These are phyloP conservation scores for Wickerhamiella lipophila DNA, from an alignment of 805 yeast species.

Conservation along the genomic window DNA sequence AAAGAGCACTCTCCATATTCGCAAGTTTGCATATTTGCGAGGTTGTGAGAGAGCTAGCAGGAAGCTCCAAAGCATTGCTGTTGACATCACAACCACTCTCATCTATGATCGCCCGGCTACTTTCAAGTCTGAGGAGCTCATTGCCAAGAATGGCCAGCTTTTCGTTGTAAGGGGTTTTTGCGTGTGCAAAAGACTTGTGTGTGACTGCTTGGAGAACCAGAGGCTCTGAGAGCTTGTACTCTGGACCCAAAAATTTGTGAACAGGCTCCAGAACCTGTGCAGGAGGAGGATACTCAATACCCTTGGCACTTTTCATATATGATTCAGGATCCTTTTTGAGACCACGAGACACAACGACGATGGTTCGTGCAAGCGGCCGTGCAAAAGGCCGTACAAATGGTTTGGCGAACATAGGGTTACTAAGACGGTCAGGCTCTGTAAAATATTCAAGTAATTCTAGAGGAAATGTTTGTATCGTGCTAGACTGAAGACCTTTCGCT, in stretches of 20 bases:
- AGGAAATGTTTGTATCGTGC: too few species aligned
- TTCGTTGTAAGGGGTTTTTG: constrained; percentile 79
- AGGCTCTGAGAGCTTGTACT: constrained; percentile 45
- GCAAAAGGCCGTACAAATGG: neutral
- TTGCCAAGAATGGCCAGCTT: constrained; percentile 55
- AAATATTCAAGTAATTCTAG: neutral
- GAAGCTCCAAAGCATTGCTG: constrained; percentile 22
- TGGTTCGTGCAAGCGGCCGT: constrained; percentile 1
- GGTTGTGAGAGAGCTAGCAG: constrained; percentile 23
- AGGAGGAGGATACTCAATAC: constrained; percentile 41
- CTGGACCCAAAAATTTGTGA: constrained; percentile 38
- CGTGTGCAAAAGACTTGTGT: constrained; percentile 91
- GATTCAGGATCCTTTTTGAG: constrained; percentile 18
- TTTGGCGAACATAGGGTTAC: constrained; percentile 7
- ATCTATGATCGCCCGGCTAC: constrained; percentile 17
- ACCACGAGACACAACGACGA: constrained; percentile 15
- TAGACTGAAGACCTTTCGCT: too few species aligned
- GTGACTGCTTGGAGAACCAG: constrained; percentile 69
- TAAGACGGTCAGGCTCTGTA: neutral
- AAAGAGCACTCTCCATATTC: constrained; percentile 23
- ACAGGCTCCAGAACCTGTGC: constrained; percentile 39
- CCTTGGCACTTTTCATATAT: constrained; percentile 36
- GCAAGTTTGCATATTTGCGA: constrained; percentile 23
- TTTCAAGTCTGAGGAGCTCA: constrained; percentile 24
- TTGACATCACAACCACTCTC: constrained; percentile 18